These are phyloP conservation scores for Mallotus nudiflorus DNA, from an alignment of 345 rosid species.

Conservation along the genomic window DNA sequence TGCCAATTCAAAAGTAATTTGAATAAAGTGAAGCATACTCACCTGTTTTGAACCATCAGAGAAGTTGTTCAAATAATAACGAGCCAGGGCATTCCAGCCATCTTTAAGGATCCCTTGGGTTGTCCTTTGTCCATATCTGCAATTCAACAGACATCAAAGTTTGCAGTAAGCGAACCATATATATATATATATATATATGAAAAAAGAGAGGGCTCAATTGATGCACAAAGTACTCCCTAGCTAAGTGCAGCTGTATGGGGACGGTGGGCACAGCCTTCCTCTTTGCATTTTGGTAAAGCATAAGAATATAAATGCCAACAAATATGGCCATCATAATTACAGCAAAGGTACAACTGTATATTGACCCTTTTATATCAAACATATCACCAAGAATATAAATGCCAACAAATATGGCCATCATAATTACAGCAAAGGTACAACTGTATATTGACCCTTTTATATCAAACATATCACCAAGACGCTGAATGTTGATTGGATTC, in stretches of 20 bases:
- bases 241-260: no score
- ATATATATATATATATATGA: no score
- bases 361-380: not conserved
- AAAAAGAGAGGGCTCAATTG: no score
- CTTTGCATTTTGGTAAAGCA: no score
- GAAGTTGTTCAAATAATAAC: conserved; percentile 94
- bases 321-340: not conserved
- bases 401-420: not conserved
- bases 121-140: conserved; percentile 85
- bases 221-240: no score
- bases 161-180: not conserved
- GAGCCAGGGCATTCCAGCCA: conserved; percentile 75
- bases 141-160: conserved; percentile 20
- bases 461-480: not conserved
- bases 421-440: not conserved
- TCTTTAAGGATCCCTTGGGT: conserved; percentile 82
- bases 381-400: no score
- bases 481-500: not conserved
- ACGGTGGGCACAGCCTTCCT: no score
- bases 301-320: no score
- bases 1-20: not conserved
- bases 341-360: not conserved
- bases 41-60: conserved; percentile 95
- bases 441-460: not conserved
- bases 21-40: not conserved